Evolutionary conservation across 495 filamentous ascomycete species (phyloP), one percentile per base, ranked within the genome.

Genomic region (Penicillium manginii): DNA sequence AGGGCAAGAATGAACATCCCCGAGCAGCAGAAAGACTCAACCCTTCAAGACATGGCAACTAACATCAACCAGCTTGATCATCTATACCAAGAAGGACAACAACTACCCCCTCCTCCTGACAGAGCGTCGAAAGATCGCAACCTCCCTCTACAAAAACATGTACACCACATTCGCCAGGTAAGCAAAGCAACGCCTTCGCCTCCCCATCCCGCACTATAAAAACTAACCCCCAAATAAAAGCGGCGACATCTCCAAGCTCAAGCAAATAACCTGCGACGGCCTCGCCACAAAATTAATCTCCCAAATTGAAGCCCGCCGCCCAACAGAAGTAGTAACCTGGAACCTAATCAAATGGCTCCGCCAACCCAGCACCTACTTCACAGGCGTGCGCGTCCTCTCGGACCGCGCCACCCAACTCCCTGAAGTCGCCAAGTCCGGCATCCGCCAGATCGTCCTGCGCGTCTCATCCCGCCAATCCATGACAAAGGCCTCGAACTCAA

Each of bases 371-470:
- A 79, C 76, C 10, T 66, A 65, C 51, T 73, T 74, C 59, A 71
- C 66, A 18, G 76, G 76, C 10, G 35, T 74, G 48, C 84, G 83
- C 45, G 58, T 94, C 42, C 73, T 88, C 45, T 82, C 84, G 55
- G 83, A 88, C 69, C 77, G 82, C 54, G 78, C 84, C 10, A 74
- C 77, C 21, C 66, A 76, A 39, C 64, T 88, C n/a, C 80, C 80
- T 17, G 73, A 76, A 21, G 40, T 79, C 3, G 64, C 78, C 10
- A 76, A 80, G 22, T 72, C 78, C 32, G 77, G 74, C 18, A 55
- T 90, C 8, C 81, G 88, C 37, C 93, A 97, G 75, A 86, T 84
- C 18, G 81, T 93, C 14, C 83, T 97, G 31, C 80, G 82, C 62
- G 85, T 97, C 50, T 74, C 79, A 7, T 89, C 86, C 57, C 68